A percentile compares a stretch with the other conserved stretches of the same genome.
Evolutionary conservation across 768 basidiomycete species (phyloP).

Genomic region (Dioszegia aurantiaca): DNA sequence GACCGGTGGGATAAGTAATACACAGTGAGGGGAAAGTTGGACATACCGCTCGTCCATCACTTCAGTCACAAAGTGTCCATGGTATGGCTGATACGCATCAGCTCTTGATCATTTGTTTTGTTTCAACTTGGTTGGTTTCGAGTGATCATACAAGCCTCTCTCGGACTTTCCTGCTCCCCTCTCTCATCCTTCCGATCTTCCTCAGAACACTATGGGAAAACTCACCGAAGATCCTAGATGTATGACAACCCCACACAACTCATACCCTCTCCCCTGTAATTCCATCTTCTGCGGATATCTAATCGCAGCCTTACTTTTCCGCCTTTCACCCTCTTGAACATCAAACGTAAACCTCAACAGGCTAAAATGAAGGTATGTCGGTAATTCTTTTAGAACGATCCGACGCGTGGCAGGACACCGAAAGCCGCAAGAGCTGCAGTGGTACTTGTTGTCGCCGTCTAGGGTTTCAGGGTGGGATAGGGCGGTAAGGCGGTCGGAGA

Average conservation of each 20-base stretch:
- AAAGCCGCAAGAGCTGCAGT: slow-evolving; percentile 69
- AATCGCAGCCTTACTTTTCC: slow-evolving; percentile 78
- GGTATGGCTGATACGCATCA: slow-evolving; percentile 55
- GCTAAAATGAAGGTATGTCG: slow-evolving; percentile 84
- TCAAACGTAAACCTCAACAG: slow-evolving; percentile 92
- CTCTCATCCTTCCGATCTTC: neutral
- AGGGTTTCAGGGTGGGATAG: slow-evolving; percentile 69
- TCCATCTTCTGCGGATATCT: slow-evolving; percentile 71
- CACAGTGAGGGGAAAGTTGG: too few relatives aligned
- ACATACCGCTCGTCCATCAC: slow-evolving; percentile 41
- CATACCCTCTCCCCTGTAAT: slow-evolving; percentile 68
- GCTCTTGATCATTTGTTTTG: too few relatives aligned
- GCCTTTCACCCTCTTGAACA: slow-evolving; percentile 69
- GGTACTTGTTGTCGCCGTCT: slow-evolving; percentile 80
- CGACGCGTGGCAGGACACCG: slow-evolving; percentile 78
- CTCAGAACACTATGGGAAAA: slow-evolving; percentile 37
- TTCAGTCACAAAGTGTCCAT: slow-evolving; percentile 48
- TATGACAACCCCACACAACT: slow-evolving; percentile 76
- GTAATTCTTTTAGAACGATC: slow-evolving; percentile 67
- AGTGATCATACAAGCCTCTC: too few relatives aligned
- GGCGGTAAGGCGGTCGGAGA: slow-evolving; percentile 70
- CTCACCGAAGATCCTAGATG: slow-evolving; percentile 93
- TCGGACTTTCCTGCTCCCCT: neutral
- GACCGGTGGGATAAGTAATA: neutral
- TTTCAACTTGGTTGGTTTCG: too few relatives aligned